Conservation (phyloP, 2,329 filamentous ascomycete species). For the Onygenales sp. region DNA sequence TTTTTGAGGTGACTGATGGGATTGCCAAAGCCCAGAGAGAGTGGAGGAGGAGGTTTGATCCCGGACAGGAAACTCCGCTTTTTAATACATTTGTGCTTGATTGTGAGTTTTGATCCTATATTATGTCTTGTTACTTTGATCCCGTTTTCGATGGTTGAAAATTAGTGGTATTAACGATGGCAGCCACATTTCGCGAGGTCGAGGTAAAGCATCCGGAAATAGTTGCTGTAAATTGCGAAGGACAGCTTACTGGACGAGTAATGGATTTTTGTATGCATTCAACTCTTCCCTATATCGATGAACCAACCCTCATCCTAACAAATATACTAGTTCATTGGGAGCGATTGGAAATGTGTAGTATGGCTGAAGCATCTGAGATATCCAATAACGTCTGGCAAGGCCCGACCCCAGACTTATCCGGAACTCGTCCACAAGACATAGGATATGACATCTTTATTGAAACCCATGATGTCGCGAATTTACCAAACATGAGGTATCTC, state of each 20-base stretch:
- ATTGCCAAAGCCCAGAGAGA: conserved; percentile 67
- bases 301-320: conserved; percentile 7
- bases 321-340: conserved; percentile 59
- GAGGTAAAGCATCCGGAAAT: conserved; percentile 61
- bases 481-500: conserved; percentile 61
- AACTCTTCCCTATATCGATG: background rate
- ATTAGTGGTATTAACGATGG: conserved; percentile 23
- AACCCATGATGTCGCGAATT: conserved; percentile 71
- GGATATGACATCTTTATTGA: conserved; percentile 76
- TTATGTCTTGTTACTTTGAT: background rate
- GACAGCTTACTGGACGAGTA: conserved; percentile 63
- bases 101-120: conserved; percentile 34
- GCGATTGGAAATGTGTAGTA: conserved; percentile 80
- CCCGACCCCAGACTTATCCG: conserved; percentile 55
- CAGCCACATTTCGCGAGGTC: conserved; percentile 57
- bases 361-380: conserved; percentile 86
- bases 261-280: conserved; percentile 63
- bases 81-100: conserved; percentile 81
- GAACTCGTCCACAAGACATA: conserved; percentile 43
- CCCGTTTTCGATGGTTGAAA: background rate
- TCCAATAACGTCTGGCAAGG: conserved; percentile 84
- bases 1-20: conserved; percentile 53
- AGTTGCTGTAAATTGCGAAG: conserved; percentile 64
- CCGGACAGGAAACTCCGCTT: conserved; percentile 44
- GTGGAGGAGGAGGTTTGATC: conserved; percentile 59